Conservation (phyloP, 192 early-diverging fungal genomes). For the Spizellomyces sp. region DNA sequence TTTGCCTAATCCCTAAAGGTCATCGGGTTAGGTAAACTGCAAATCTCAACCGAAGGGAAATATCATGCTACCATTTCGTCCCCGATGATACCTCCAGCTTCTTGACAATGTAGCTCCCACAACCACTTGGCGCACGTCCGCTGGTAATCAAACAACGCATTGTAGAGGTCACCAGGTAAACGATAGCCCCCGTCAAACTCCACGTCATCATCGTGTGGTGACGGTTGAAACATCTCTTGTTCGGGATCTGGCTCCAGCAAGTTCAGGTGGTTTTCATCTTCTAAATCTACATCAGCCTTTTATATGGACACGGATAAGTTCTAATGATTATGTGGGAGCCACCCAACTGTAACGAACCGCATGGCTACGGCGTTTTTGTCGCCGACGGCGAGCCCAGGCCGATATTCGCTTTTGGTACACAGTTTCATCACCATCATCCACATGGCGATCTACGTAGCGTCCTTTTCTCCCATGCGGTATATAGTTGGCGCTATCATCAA, state of each 20-base stretch:
- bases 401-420: conserved; percentile 55
- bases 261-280: conserved; percentile 27
- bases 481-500: neutral
- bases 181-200: conserved; percentile 51
- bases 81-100: conserved; percentile 88
- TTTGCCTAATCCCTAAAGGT: conserved; percentile 82
- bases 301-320: too few relatives aligned
- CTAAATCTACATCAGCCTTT: neutral
- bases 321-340: too few relatives aligned
- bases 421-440: conserved; percentile 71
- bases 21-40: neutral
- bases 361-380: neutral
- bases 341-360: too few relatives aligned
- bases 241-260: conserved; percentile 35
- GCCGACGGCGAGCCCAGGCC: conserved; percentile 54
- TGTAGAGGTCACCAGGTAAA: conserved; percentile 83
- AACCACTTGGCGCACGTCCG: conserved; percentile 84
- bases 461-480: neutral
- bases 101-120: conserved; percentile 82
- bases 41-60: too few relatives aligned
- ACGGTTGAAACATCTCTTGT: conserved; percentile 53
- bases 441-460: conserved; percentile 31
- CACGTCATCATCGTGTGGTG: conserved; percentile 54
- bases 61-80: conserved; percentile 79
- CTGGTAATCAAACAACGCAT: conserved; percentile 88